These are phyloP conservation scores for Kernera saxatilis DNA, from an alignment of 345 rosid species.

Conservation along the genomic window DNA sequence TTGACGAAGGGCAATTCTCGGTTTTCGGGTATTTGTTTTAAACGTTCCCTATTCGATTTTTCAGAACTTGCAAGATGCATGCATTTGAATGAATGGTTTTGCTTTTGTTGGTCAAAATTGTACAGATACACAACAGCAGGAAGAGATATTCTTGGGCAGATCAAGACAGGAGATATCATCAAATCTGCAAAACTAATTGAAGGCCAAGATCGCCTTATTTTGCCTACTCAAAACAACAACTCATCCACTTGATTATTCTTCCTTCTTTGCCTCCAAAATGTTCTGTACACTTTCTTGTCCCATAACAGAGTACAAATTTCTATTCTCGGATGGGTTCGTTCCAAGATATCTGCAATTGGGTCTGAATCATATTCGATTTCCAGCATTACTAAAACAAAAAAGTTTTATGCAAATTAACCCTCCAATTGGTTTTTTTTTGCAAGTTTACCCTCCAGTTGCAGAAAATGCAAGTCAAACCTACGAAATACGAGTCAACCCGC, in stretches of 20 bases:
- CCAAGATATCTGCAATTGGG: background rate
- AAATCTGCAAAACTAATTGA: constrained; percentile 62
- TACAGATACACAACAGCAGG: constrained; percentile 67
- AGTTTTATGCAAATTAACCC: too few relatives aligned
- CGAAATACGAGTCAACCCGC: too few relatives aligned
- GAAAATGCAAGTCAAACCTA: too few relatives aligned
- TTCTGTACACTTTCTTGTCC: background rate
- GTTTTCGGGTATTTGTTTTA: constrained; percentile 62
- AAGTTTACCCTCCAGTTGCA: too few relatives aligned
- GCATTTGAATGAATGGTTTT: background rate
- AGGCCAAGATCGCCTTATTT: constrained; percentile 69
- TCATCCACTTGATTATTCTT: constrained; percentile 20
- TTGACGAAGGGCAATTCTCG: constrained; percentile 92
- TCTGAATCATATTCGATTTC: constrained; percentile 11
- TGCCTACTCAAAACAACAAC: constrained; percentile 50
- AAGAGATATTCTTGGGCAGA: constrained; percentile 72
- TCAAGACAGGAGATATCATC: constrained; percentile 75
- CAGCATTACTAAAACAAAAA: background rate
- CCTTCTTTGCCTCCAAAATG: background rate
- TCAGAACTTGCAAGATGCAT: background rate
- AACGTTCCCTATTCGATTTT: background rate
- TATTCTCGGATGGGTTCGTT: background rate
- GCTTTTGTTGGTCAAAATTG: background rate
- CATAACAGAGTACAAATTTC: background rate
- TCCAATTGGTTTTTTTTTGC: too few relatives aligned